Evolutionary conservation across 75 land plant species (phyloP), one percentile per base, ranked within the genome.

Genomic region (Picea sitchensis): DNA sequence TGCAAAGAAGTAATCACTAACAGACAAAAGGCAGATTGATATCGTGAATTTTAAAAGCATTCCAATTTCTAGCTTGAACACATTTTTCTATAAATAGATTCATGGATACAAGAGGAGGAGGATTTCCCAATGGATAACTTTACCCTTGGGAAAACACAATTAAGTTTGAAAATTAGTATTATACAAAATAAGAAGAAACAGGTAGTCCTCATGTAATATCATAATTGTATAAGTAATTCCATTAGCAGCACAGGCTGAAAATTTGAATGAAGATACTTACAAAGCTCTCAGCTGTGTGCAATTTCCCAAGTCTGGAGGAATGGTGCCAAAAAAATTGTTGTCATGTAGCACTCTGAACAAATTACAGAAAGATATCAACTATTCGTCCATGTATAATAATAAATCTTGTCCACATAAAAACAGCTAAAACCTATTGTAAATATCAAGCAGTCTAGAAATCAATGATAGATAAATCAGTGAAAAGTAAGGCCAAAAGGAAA

Each of bases 321-420:
- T 95, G 61, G 75, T 59, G 17, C 98, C 98, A 87, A 86, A 94
- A 5, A 96, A 81, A 74, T 83, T 90, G 90, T 96, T 96, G 75
- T 85, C 83, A 85, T 92, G 93, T 41, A 96, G 90, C 56, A 86
- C 88, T 81, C 98, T 96, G 80, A 58, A 84, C 51, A 61, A 63
- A 31, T 64, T 61, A 30, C 36, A 78, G 17, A 69, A 63, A 34
- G 15, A 77, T 60, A 5, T 17, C 26, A 61, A 59, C 34, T 15
- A 5, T 13, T 64, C 34, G 8, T 78, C n/a, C 0, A 1, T 15
- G 4, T 26, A 26, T 5, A 15, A 12, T 32, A 6, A 17, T 31
- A 20, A 61, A 64, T n/a, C 26, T 32, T 32, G 32, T 56, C 30
- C 62, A 18, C 41, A 65, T 17, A 65, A 34, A 65, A 65, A 34